Evolutionary conservation across 208 protist species (phyloP).

Genomic region (Trypanosoma rangeli): DNA sequence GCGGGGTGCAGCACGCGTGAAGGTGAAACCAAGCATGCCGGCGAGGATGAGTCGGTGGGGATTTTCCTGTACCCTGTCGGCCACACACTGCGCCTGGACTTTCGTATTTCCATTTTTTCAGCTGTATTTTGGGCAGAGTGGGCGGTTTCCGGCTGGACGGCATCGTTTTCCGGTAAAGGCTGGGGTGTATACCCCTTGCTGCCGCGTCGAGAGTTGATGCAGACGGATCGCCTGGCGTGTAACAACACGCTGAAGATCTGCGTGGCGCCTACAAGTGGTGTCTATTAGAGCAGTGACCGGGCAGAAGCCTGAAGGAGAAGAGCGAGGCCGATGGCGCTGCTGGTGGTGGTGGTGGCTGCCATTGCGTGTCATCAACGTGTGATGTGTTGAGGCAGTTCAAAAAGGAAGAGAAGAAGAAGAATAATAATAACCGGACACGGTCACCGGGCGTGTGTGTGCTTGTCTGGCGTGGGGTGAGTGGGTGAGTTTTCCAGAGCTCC

Average conservation of each 20-base stretch:
- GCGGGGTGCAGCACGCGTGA: too few species aligned
- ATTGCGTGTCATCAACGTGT: neutral
- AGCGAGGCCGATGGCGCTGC: neutral
- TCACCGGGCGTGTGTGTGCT: neutral
- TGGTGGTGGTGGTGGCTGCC: neutral
- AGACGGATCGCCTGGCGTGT: slow-evolving; percentile 58
- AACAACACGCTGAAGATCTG: slow-evolving; percentile 77
- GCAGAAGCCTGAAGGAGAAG: neutral
- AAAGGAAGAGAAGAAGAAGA: too few species aligned
- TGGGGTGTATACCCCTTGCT: slow-evolving; percentile 75
- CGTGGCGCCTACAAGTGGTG: slow-evolving; percentile 57
- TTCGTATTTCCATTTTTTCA: slow-evolving; percentile 70
- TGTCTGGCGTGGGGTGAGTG: neutral
- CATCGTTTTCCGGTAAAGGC: slow-evolving; percentile 50
- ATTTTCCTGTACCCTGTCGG: slow-evolving; percentile 62
- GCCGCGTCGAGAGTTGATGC: slow-evolving; percentile 62
- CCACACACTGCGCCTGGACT: slow-evolving; percentile 65
- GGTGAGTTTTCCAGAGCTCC: neutral
- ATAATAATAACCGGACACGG: neutral
- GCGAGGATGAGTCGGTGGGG: slow-evolving; percentile 56
- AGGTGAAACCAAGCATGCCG: neutral
- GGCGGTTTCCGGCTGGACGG: slow-evolving; percentile 57
- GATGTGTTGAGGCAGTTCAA: neutral
- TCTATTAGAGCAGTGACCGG: slow-evolving; percentile 45
- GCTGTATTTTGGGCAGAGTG: slow-evolving; percentile 71